A percentile compares a stretch with the other conserved stretches of the same genome.
These are phyloP conservation scores for Globisporangium abappressorium DNA, from an alignment of 352 stramenopile genomes.

Conservation along the genomic window DNA sequence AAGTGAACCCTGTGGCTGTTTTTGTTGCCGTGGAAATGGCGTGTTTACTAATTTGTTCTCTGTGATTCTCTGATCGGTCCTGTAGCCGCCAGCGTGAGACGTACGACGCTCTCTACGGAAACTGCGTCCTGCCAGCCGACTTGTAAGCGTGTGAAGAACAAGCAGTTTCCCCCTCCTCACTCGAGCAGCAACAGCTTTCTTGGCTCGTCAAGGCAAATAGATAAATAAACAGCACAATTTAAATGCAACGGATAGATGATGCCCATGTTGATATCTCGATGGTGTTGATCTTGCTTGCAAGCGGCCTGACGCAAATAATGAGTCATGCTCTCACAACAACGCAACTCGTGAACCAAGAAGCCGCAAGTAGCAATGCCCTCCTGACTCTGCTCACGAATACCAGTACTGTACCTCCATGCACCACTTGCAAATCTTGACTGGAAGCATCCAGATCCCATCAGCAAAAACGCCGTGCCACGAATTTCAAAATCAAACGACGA, in stretches of 20 bases:
- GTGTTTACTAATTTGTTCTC: no score
- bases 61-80: conserved; percentile 10
- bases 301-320: no score
- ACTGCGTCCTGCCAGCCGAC: conserved; percentile 65
- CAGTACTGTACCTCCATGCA: not conserved
- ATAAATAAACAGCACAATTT: not conserved
- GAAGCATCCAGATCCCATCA: not conserved
- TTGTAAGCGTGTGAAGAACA: conserved; percentile 21
- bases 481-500: not conserved
- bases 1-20: conserved; percentile 13
- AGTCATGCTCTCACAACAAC: not conserved
- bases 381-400: not conserved
- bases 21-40: no score
- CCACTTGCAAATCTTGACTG: no score
- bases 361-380: not conserved
- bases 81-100: conserved; percentile 72
- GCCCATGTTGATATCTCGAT: not conserved
- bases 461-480: not conserved
- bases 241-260: not conserved
- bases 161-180: not conserved
- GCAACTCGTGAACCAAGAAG: not conserved
- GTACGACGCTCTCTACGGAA: conserved; percentile 71
- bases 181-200: not conserved
- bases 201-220: not conserved
- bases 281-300: not conserved